A percentile compares a stretch with the other conserved stretches of the same genome.
phyloP scores from a whole-genome alignment of 108 stramenopile genomes.

The Cyclotella choctawhatcheeana region DNA sequence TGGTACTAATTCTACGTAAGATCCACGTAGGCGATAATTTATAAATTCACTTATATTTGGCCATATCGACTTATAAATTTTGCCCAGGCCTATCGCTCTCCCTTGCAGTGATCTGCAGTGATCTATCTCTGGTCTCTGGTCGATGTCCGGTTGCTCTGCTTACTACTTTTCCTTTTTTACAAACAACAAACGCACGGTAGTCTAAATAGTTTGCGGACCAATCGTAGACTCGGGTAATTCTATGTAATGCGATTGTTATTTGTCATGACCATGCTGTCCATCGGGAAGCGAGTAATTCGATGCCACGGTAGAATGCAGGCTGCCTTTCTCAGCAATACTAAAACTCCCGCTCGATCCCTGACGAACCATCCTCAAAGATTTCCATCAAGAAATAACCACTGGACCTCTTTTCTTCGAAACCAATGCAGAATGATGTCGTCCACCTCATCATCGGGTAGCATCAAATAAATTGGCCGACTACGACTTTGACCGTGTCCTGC shows the following conservation, averaged over 20 bases:
- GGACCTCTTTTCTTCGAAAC: not conserved
- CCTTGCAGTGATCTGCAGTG: too few relatives aligned
- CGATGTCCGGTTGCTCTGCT: too few relatives aligned
- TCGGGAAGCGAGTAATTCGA: not conserved
- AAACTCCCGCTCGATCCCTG: not conserved
- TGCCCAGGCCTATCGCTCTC: too few relatives aligned
- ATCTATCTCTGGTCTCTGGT: too few relatives aligned
- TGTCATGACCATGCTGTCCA: not conserved
- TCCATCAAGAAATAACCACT: not conserved
- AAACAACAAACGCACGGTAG: too few relatives aligned
- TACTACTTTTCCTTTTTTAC: too few relatives aligned
- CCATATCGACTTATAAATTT: too few relatives aligned
- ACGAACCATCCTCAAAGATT: not conserved
- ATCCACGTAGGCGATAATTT: too few relatives aligned
- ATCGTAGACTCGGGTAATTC: not conserved
- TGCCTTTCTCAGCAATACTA: too few relatives aligned
- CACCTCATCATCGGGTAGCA: not conserved
- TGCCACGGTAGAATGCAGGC: not conserved
- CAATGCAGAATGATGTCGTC: conserved; percentile 2
- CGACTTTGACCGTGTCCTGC: conserved; percentile 46
- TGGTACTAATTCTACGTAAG: too few relatives aligned
- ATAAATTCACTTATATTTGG: too few relatives aligned
- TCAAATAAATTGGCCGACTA: not conserved
- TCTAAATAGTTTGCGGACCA: too few relatives aligned
- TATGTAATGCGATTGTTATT: not conserved